Evolutionary conservation across 2,329 filamentous ascomycete genomes (phyloP), one percentile per base, ranked within the genome.

Genomic region (Colletotrichum sp.): DNA sequence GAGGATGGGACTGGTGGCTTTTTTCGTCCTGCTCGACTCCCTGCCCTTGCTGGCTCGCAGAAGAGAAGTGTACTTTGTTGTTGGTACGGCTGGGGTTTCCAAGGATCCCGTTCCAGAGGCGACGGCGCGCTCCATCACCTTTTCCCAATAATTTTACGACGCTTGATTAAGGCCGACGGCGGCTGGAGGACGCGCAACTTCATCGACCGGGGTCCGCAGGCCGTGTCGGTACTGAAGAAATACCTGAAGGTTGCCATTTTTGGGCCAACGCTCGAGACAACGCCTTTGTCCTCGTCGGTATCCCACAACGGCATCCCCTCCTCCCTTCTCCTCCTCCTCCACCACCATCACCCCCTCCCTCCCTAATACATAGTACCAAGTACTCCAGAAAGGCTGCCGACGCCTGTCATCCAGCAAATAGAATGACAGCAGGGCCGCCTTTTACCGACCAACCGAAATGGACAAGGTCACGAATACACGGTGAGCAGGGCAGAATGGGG

Each of bases 391-490:
- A 62, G 62, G 52, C 68, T 71, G 60, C 52, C 44, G 44, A 49
- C 57, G 30, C 32, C 36, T 63, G 32, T 70, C 59, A 44, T 15
- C 26, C 34, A 66, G 72, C 67, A 73, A 69, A 69, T 73, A 30
- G 59, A 30, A 73, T 36, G 30, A 39, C 28, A 64, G 34, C 39
- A 68, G 63, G 16, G 28, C 39, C 49, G 68, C 68, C 67, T 75
- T 71, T 75, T 62, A 66, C 72, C 34, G 44, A 66, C 69, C 69
- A 69, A 68, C 69, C 69, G 63, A 67, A 62, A 75, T 72, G 57
- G 55, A 44, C 52, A 71, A 63, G 36, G 66, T 72, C 72, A 67
- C 36, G 28, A 52, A 72, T 26, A 39, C 55, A 68, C 39, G 44
- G 63, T 68, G 24, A 39, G 55, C 72, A 68, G 63, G 69, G 18